phyloP scores from a whole-genome alignment of 495 filamentous ascomycete species.

The Penicillium malachiteum region DNA sequence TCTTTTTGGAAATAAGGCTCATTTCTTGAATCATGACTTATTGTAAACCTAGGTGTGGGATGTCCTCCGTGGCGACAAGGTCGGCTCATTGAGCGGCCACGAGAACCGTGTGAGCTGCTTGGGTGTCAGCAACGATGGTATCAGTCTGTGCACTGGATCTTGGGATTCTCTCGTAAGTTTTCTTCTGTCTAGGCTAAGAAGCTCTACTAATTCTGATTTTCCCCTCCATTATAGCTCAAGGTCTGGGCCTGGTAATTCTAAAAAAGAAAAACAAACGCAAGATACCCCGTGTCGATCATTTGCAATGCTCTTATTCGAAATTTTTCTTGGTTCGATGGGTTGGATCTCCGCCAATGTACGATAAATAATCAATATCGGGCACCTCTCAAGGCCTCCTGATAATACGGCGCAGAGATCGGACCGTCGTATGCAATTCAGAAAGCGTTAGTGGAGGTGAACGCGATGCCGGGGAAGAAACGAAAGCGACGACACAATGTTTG shows the following conservation, averaged over 20 bases:
- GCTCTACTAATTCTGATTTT: slow-evolving; percentile 4
- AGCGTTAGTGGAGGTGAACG: slow-evolving; percentile 24
- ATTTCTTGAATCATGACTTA: slow-evolving; percentile 16
- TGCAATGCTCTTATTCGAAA: slow-evolving; percentile 42
- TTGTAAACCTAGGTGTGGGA: slow-evolving; percentile 79
- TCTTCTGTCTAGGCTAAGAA: neutral
- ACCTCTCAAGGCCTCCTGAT: slow-evolving; percentile 27
- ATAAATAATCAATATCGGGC: slow-evolving; percentile 42
- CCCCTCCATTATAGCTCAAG: slow-evolving; percentile 61
- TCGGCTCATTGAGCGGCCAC: slow-evolving; percentile 92
- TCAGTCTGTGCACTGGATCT: slow-evolving; percentile 98
- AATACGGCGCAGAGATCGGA: slow-evolving; percentile 37
- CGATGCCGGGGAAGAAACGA: slow-evolving; percentile 30
- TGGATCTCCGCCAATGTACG: slow-evolving; percentile 45
- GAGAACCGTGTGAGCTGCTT: slow-evolving; percentile 98
- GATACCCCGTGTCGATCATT: slow-evolving; percentile 50
- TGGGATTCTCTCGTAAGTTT: slow-evolving; percentile 95
- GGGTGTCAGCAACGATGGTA: slow-evolving; percentile 97
- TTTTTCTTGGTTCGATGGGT: slow-evolving; percentile 36
- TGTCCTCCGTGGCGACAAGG: slow-evolving; percentile 91
- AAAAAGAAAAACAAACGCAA: slow-evolving; percentile 35
- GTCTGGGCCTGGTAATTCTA: slow-evolving; percentile 72
- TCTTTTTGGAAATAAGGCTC: neutral
- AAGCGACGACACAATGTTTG: slow-evolving; percentile 32
- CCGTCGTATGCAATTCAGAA: slow-evolving; percentile 31